Percentiles rank a stretch among this genome's conserved stretches.
phyloP scores from a whole-genome alignment of 768 basidiomycete genomes.

The Mycena rosella region DNA sequence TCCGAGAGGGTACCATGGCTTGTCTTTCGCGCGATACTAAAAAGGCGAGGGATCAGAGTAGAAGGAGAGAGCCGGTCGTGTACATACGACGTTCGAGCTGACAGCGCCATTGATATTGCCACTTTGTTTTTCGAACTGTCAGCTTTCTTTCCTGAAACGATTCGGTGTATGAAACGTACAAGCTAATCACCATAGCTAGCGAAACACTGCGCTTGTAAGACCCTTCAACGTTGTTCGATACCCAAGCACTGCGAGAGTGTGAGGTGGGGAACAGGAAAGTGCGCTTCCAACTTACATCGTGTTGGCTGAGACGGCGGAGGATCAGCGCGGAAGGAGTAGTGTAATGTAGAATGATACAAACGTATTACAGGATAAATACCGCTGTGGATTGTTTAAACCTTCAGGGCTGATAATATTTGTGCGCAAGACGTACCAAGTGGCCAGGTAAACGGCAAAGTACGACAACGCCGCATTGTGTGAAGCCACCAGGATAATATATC shows the following conservation, averaged over 20 bases:
- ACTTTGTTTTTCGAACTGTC: conserved; percentile 46
- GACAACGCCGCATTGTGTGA: conserved; percentile 75
- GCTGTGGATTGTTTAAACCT: conserved; percentile 44
- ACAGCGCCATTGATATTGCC: conserved; percentile 85
- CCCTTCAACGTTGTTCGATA: conserved; percentile 81
- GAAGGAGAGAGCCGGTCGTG: conserved; percentile 1
- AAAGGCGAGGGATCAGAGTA: conserved; percentile 10
- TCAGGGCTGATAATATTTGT: conserved; percentile 8
- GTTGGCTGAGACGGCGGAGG: conserved; percentile 59
- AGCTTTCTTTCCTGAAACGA: not conserved
- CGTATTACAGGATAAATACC: conserved; percentile 84
- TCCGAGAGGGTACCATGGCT: conserved; percentile 76
- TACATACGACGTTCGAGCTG: conserved; percentile 77
- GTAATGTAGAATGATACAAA: conserved; percentile 36
- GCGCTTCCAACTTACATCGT: conserved; percentile 56
- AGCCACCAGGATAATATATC: conserved; percentile 77
- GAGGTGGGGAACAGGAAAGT: not conserved
- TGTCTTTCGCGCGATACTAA: conserved; percentile 73
- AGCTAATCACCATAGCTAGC: conserved; percentile 76
- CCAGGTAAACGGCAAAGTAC: conserved; percentile 79
- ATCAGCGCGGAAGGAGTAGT: conserved; percentile 1
- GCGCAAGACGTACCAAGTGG: conserved; percentile 66
- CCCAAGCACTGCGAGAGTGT: conserved; percentile 59
- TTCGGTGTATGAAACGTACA: conserved; percentile 52
- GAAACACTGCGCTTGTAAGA: conserved; percentile 82